Base-by-base conservation (phyloP, 371 early-diverging fungal species). In the Mucor ambiguus region DNA sequence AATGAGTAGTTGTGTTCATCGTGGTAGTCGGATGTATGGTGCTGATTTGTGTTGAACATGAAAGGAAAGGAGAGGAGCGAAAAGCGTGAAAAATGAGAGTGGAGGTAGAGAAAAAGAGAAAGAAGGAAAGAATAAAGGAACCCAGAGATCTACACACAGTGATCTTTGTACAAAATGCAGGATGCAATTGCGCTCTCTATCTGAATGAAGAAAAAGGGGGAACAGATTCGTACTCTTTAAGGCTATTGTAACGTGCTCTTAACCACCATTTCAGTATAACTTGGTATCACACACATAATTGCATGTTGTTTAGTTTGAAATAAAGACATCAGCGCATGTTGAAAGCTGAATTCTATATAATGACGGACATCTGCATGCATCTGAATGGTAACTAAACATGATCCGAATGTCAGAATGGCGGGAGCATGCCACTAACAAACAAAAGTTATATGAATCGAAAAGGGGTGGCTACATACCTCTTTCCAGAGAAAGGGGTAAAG, bases 1-100 rank as follows among this genome's bases (percentile, higher is more conserved):
- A 62, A 62, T 4, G 63, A 55, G 4, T 49, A 33, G 29, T 60
- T 46, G 52, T 63, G 33, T 14, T 68, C 57, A 30, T 55, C 22
- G 9, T 32, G 32, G 5, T 37, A 26, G 7, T 14, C 26, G 26
- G 28, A 12, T 52, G 52, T 24, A 16, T 52, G 28, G 28, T 52
- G 14, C 6, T 24, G 24, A 28, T 52, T 62, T 30, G 49, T 58
- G 32, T 57, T 58, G 41, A 41, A 63, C 68, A 68, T 68, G 24
- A 57, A 38, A 35, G 37, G 56, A 20, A 61, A 28, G n/a, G 41
- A 30, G 32, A 43, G n/a, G 28, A 43, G 14, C 10, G 26, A 41
- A 20, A 32, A 41, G 41, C 16, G 14, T 30, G 18, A 9, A 20
- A 24, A 35, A 33, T 8, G 37, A n/a, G 32, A 20, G 62, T 18